Conservation (phyloP, 2,329 filamentous ascomycete genomes). For the Bisporella sp. region DNA sequence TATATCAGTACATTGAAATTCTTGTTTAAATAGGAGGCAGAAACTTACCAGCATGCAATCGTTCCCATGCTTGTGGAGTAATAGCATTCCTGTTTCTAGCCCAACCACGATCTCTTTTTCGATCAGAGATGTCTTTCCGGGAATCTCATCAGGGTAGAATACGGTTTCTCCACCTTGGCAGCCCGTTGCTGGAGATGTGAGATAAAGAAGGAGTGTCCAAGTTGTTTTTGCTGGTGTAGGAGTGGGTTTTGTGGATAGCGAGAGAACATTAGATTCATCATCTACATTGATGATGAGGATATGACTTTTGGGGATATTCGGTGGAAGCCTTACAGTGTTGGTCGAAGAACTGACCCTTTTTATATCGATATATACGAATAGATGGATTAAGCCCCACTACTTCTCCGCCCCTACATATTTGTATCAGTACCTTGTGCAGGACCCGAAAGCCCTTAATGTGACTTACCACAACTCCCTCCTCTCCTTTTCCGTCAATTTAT, state of each 20-base stretch:
- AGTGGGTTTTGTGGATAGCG: constrained; percentile 39
- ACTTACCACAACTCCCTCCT: constrained; percentile 24
- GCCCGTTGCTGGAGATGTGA: constrained; percentile 67
- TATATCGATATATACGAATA: constrained; percentile 84
- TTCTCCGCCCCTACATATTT: constrained; percentile 65
- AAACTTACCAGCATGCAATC: constrained; percentile 69
- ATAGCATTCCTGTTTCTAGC: constrained; percentile 75
- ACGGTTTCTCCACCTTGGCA: constrained; percentile 85
- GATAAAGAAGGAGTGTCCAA: constrained; percentile 85
- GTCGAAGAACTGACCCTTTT: constrained; percentile 82
- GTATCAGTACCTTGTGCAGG: no score
- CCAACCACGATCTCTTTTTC: constrained; percentile 63
- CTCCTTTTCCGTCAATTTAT: constrained; percentile 16
- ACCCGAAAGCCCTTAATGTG: neutral
- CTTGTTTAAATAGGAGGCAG: neutral
- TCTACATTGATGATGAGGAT: constrained; percentile 41
- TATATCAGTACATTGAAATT: no score
- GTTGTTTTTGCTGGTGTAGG: constrained; percentile 62
- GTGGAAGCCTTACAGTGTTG: constrained; percentile 68
- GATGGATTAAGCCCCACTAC: constrained; percentile 82
- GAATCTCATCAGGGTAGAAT: constrained; percentile 69
- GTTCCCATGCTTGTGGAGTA: constrained; percentile 83
- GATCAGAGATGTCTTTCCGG: constrained; percentile 33
- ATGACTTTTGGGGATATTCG: constrained; percentile 2
- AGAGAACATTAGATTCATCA: constrained; percentile 76